Conservation (phyloP, 352 stramenopile species). For the Globisporangium cylindrosporum region DNA sequence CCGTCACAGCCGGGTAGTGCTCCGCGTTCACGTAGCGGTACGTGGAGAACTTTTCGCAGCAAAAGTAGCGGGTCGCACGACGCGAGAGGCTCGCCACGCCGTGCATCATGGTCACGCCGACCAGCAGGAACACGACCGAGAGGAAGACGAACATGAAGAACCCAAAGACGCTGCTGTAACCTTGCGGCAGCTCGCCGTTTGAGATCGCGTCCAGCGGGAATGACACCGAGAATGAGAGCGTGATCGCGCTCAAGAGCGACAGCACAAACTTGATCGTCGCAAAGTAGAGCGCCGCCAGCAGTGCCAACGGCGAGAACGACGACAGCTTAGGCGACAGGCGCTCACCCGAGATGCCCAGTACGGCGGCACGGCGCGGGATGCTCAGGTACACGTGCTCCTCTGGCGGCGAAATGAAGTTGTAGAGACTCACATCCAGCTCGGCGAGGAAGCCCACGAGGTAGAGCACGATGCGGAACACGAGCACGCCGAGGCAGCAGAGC, state of each 20-base stretch:
- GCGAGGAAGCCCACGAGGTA: slow-evolving; percentile 49
- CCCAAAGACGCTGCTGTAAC: slow-evolving; percentile 40
- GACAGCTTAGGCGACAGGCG: slow-evolving; percentile 50
- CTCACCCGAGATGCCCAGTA: slow-evolving; percentile 41
- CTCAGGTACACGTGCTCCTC: slow-evolving; percentile 49
- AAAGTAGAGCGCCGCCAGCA: slow-evolving; percentile 61
- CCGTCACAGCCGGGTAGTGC: slow-evolving; percentile 20
- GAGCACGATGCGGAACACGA: slow-evolving; percentile 54
- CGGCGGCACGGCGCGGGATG: slow-evolving; percentile 27
- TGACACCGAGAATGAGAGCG: slow-evolving; percentile 54
- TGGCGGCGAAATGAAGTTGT: slow-evolving; percentile 60
- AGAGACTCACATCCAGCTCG: slow-evolving; percentile 53
- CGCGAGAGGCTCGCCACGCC: slow-evolving; percentile 39
- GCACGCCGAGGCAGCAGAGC: slow-evolving; percentile 52
- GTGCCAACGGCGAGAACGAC: slow-evolving; percentile 34
- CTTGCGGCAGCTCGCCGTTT: slow-evolving; percentile 31
- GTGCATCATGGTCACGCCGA: slow-evolving; percentile 59
- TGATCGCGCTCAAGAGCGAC: slow-evolving; percentile 44
- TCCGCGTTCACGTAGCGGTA: slow-evolving; percentile 37
- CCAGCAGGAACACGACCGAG: slow-evolving; percentile 39
- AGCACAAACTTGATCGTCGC: slow-evolving; percentile 56
- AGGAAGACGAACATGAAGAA: slow-evolving; percentile 45
- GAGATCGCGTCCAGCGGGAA: slow-evolving; percentile 39
- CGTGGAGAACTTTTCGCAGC: slow-evolving; percentile 56
- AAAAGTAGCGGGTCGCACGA: slow-evolving; percentile 59